Evolutionary conservation across 805 yeast genomes (phyloP).

Genomic region (Scheffersomyces stipitis): DNA sequence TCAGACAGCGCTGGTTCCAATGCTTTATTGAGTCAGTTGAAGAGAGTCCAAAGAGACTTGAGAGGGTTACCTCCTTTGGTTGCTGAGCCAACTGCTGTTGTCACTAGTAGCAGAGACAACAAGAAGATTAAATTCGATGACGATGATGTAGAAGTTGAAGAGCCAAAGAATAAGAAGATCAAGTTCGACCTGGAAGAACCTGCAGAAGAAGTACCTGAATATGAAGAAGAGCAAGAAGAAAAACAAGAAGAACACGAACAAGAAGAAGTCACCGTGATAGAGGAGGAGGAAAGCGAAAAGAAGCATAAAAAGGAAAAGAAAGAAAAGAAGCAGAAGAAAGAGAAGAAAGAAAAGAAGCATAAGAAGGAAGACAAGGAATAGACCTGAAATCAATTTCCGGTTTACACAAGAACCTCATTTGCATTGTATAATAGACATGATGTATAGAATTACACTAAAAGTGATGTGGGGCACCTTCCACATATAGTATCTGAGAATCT

Average conservation of each 20-base stretch:
- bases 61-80: constrained; percentile 73
- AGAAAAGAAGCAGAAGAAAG: constrained; percentile 24
- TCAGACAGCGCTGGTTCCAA: constrained; percentile 30
- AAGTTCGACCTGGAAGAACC: constrained; percentile 12
- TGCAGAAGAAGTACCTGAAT: constrained; percentile 8
- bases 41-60: constrained; percentile 72
- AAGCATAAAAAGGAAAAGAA: constrained; percentile 21
- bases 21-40: constrained; percentile 59
- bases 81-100: constrained; percentile 15
- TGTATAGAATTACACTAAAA: too few species aligned
- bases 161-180: constrained; percentile 16
- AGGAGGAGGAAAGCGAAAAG: constrained; percentile 8
- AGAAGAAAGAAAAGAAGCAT: constrained; percentile 24
- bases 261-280: constrained; percentile 5
- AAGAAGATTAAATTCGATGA: constrained; percentile 29
- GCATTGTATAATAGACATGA: too few species aligned
- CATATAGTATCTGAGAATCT: too few species aligned
- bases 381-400: too few species aligned
- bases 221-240: constrained; percentile 9
- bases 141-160: constrained; percentile 12
- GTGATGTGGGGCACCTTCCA: too few species aligned
- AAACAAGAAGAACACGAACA: constrained; percentile 8
- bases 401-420: too few species aligned
- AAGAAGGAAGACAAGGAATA: constrained; percentile 13
- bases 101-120: constrained; percentile 12